Conservation (phyloP, 73 alveolate species). For the Durusdinium trenchii region DNA sequence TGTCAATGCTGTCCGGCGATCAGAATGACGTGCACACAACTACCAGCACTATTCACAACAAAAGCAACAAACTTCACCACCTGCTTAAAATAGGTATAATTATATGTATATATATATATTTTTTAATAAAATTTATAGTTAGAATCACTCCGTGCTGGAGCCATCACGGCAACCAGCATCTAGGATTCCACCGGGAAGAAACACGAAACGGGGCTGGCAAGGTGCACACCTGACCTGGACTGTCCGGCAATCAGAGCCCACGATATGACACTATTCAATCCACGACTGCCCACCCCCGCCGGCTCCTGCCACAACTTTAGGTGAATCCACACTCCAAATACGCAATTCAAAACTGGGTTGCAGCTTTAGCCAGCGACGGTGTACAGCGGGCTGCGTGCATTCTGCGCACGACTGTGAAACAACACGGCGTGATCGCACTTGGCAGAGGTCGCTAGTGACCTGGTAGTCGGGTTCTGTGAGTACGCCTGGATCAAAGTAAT, state of each 20-base stretch:
- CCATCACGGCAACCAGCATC: conserved; percentile 28
- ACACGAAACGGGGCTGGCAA: neutral
- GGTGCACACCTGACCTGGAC: conserved; percentile 94
- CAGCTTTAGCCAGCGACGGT: conserved; percentile 37
- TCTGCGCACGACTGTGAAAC: conserved; percentile 84
- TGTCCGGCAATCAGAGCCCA: conserved; percentile 87
- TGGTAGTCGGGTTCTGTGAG: neutral
- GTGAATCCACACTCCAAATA: neutral
- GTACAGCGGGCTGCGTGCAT: conserved; percentile 55
- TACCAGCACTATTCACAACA: neutral
- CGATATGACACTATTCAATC: conserved; percentile 57
- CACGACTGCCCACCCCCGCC: conserved; percentile 54
- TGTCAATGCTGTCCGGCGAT: conserved; percentile 88
- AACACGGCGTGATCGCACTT: conserved; percentile 30
- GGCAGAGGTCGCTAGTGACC: neutral
- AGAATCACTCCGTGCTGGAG: neutral
- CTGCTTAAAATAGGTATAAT: neutral
- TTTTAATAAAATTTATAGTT: no score
- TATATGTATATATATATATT: no score
- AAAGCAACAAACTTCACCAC: neutral
- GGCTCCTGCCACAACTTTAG: neutral
- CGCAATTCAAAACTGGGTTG: neutral
- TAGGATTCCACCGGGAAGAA: neutral
- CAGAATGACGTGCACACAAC: conserved; percentile 94
- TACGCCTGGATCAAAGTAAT: no score